These are phyloP conservation scores for Leccinum colubrinum DNA, from an alignment of 1,284 basidiomycete species.

Conservation along the genomic window DNA sequence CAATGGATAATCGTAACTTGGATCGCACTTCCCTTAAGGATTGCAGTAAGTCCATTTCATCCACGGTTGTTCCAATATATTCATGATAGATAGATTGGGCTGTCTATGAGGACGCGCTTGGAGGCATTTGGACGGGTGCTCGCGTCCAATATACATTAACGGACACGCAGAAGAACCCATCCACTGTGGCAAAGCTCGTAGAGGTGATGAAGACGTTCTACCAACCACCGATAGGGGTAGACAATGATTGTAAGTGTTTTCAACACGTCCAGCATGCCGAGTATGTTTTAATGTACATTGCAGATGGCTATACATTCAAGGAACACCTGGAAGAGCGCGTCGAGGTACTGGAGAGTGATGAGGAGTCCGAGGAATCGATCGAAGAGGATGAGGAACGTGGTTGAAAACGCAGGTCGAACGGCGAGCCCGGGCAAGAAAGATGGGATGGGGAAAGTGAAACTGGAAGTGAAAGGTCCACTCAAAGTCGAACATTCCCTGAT, in stretches of 20 bases:
- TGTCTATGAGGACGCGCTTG: neutral
- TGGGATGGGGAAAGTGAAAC: too few relatives aligned
- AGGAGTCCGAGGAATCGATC: too few relatives aligned
- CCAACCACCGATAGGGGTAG: neutral
- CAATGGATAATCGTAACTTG: neutral
- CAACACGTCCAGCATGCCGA: too few relatives aligned
- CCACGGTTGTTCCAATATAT: too few relatives aligned
- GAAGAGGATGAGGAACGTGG: too few relatives aligned
- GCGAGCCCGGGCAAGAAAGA: too few relatives aligned
- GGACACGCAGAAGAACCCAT: too few relatives aligned
- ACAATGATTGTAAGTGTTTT: neutral
- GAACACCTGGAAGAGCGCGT: neutral
- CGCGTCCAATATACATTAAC: neutral
- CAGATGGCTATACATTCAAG: neutral
- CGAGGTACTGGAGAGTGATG: too few relatives aligned
- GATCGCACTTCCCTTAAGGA: neutral
- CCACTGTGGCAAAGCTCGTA: neutral
- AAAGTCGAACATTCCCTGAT: too few relatives aligned
- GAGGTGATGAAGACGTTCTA: neutral
- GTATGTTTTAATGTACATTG: too few relatives aligned
- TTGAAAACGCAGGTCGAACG: too few relatives aligned
- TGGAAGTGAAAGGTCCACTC: too few relatives aligned
- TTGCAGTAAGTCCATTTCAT: neutral
- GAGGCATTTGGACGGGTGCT: neutral
- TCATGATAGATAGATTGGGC: neutral